A percentile compares a stretch with the other conserved stretches of the same genome.
Conservation (phyloP, 2,329 filamentous ascomycete genomes). For the Phyllosticta ampelicida region DNA sequence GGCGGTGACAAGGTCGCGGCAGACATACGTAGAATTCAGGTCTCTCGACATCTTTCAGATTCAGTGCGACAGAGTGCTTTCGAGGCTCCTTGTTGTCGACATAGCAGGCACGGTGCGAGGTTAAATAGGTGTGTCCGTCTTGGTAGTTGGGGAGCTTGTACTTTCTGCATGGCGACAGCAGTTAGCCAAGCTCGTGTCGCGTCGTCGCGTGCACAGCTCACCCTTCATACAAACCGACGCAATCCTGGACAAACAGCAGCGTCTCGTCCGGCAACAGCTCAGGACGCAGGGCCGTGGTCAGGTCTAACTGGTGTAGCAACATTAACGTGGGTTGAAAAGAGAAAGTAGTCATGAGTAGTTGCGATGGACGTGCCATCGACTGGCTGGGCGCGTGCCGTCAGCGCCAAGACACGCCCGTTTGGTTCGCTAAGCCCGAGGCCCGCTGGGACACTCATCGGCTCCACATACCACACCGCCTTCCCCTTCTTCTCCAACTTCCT, state of each 20-base stretch:
- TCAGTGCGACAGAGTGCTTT: slow-evolving; percentile 71
- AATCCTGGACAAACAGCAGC: slow-evolving; percentile 92
- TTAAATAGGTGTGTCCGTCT: slow-evolving; percentile 92
- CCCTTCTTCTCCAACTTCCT: neutral
- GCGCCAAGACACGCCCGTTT: slow-evolving; percentile 1
- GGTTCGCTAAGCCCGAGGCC: neutral
- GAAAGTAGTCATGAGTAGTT: too few relatives aligned
- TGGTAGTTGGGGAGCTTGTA: slow-evolving; percentile 91
- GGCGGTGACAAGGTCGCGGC: neutral
- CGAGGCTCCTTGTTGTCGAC: slow-evolving; percentile 81
- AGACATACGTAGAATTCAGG: slow-evolving; percentile 71
- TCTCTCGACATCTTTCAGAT: slow-evolving; percentile 82
- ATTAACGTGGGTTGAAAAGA: slow-evolving; percentile 52
- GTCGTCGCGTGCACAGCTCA: slow-evolving; percentile 37
- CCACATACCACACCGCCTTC: neutral
- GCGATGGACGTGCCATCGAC: neutral
- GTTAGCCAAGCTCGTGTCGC: slow-evolving; percentile 6
- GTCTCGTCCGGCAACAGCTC: slow-evolving; percentile 88
- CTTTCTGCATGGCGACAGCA: slow-evolving; percentile 49
- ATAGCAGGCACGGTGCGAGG: slow-evolving; percentile 90
- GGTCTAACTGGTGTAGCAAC: slow-evolving; percentile 92
- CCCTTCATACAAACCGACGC: slow-evolving; percentile 96
- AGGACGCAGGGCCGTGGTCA: slow-evolving; percentile 92
- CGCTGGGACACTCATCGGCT: neutral
- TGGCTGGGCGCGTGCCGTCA: slow-evolving; percentile 3